These are phyloP conservation scores for Suillus ampliporus DNA, from an alignment of 768 basidiomycete genomes.

Conservation along the genomic window DNA sequence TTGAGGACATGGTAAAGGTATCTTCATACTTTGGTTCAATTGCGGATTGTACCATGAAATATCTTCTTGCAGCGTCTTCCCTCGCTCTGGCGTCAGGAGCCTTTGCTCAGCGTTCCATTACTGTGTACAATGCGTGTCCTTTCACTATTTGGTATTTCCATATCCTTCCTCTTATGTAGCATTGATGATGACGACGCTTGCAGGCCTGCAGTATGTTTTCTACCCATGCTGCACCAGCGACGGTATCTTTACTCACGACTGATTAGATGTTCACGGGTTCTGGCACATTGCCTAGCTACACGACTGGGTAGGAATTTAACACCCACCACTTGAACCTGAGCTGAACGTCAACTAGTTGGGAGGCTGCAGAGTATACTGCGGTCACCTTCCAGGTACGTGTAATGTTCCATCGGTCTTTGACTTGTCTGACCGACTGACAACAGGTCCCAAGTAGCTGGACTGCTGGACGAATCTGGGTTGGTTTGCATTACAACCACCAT, in stretches of 20 bases:
- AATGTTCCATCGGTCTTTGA: not conserved
- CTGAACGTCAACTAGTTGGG: slow-evolving; percentile 35
- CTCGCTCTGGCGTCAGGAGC: slow-evolving; percentile 37
- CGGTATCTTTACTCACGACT: not conserved
- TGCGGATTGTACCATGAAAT: slow-evolving; percentile 22
- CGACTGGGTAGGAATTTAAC: slow-evolving; percentile 48
- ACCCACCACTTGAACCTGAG: not conserved
- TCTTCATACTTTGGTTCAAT: not conserved
- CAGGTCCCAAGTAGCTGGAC: slow-evolving; percentile 69
- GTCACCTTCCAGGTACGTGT: slow-evolving; percentile 33
- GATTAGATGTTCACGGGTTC: slow-evolving; percentile 63
- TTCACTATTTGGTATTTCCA: slow-evolving; percentile 67
- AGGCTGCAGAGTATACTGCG: slow-evolving; percentile 31
- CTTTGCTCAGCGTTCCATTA: slow-evolving; percentile 61
- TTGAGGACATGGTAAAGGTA: not conserved
- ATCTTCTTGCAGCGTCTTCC: slow-evolving; percentile 27
- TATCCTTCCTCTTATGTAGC: not conserved
- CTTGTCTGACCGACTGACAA: not conserved
- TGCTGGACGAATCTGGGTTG: slow-evolving; percentile 68
- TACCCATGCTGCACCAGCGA: not conserved
- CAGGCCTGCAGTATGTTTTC: slow-evolving; percentile 55
- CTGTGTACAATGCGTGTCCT: slow-evolving; percentile 64
- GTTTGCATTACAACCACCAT: not conserved
- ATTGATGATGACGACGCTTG: slow-evolving; percentile 3
- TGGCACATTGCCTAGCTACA: slow-evolving; percentile 49